Base-by-base conservation (phyloP, 1,139 yeast genomes). In the Geotrichum candidum region DNA sequence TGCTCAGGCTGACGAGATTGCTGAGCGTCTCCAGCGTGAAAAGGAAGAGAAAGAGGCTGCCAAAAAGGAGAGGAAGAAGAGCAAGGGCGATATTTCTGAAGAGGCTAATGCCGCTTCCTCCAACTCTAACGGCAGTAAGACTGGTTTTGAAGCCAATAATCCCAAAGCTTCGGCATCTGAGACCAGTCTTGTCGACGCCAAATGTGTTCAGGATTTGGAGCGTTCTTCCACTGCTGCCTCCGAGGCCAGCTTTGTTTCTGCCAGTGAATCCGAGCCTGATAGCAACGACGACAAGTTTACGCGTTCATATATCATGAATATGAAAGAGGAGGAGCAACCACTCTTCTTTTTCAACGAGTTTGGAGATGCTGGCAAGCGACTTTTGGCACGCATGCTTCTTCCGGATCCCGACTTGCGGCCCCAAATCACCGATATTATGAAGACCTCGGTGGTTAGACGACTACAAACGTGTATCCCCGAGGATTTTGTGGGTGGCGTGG, bases 361-460 rank as follows among this genome's bases (percentile, higher is more conserved):
- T 61, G 72, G 72, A 35, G 70, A 69, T 29, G 62, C 69, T 11
- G 69, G 69, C 33, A 68, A 68, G 61, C 65, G 66, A 54, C 59
- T 69, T 27, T 51, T 70, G 29, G 70, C 72, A 1, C 64, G 65
- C 18, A 86, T 89, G 65, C 77, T 89, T 68, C 92, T 87, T 68
- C 96, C 96, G 1, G 84, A 85, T 60, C 92, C 96, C 1, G 62
- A 58, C 35, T 78, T 94, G 68, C 80, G 96, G 73, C 87, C 90
- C 60, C 87, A 84, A 35, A 89, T 90, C 22, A 80, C 81, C 64
- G 95, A 89, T 70, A 82, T 89, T 48, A 76, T 89, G 60, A 35
- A 41, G 3, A 56, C 62, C 10, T 56, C 59, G 6, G 35, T 60
- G 7, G 35, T 60, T 18, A 13, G 35, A 6, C 56, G 59, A 18